Conservation (phyloP, 805 yeast genomes). For the Ogataea wickerhamii region DNA sequence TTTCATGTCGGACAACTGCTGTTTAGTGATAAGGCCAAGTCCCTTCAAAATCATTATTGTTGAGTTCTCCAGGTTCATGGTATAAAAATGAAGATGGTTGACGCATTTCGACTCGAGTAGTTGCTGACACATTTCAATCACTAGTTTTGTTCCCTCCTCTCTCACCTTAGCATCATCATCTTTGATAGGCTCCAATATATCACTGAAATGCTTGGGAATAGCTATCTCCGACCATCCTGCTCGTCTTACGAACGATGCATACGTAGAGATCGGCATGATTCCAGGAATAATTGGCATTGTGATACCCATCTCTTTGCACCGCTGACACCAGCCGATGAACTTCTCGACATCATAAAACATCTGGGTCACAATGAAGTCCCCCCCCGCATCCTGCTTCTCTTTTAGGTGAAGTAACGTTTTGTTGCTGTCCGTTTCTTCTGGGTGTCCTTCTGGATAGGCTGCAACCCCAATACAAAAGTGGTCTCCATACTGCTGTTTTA, state of each 20-base stretch:
- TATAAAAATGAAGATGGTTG: conserved; percentile 89
- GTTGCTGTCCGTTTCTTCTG: conserved; percentile 67
- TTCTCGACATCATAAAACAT: conserved; percentile 93
- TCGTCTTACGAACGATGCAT: conserved; percentile 87
- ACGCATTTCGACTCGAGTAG: conserved; percentile 68
- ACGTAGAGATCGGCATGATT: conserved; percentile 97
- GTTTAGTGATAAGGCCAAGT: conserved; percentile 47
- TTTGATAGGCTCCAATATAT: conserved; percentile 71
- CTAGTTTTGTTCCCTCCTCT: conserved; percentile 75
- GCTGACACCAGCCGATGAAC: conserved; percentile 77
- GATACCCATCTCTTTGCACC: conserved; percentile 68
- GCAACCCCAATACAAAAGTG: conserved; percentile 96
- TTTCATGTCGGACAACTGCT: conserved; percentile 23
- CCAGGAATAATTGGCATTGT: conserved; percentile 92
- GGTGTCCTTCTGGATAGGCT: conserved; percentile 96
- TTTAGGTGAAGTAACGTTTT: conserved; percentile 61
- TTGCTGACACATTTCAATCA: conserved; percentile 77
- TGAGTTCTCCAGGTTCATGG: conserved; percentile 94
- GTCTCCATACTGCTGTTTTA: conserved; percentile 72
- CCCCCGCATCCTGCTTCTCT: conserved; percentile 92
- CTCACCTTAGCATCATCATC: conserved; percentile 90
- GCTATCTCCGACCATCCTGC: conserved; percentile 90
- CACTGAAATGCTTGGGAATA: conserved; percentile 71
- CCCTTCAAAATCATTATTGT: conserved; percentile 83
- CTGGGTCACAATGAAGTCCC: conserved; percentile 90